Evolutionary conservation across 78 protist species (phyloP).

Genomic region (Mantamonas sphyraenae): DNA sequence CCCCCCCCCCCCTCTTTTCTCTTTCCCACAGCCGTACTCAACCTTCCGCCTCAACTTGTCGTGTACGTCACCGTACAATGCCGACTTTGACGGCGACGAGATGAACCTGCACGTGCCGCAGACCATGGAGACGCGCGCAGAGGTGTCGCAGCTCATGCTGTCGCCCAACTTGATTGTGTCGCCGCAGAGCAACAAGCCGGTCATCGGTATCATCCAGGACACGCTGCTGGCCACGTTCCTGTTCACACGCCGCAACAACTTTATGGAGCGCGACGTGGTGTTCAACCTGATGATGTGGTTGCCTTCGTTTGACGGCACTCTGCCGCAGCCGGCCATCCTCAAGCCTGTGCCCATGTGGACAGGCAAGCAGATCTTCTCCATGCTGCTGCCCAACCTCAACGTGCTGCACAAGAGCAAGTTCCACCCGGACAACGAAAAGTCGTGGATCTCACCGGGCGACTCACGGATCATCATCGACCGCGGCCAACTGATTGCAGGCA

Average conservation of each 20-base stretch:
- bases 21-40: constrained; percentile 75
- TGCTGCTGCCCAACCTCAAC: constrained; percentile 74
- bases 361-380: constrained; percentile 95
- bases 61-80: constrained; percentile 98
- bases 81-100: constrained; percentile 99
- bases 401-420: constrained; percentile 4
- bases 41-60: constrained; percentile 97
- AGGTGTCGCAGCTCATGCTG: constrained; percentile 87
- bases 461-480: constrained; percentile 73
- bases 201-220: constrained; percentile 99
- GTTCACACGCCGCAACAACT: constrained; percentile 78
- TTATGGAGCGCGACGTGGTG: constrained; percentile 37
- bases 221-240: constrained; percentile 76
- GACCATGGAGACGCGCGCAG: constrained; percentile 78
- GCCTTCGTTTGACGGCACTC: constrained; percentile 79
- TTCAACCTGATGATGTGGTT: constrained; percentile 91
- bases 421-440: constrained; percentile 38
- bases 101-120: constrained; percentile 99
- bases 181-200: constrained; percentile 95
- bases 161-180: constrained; percentile 95
- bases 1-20: constrained; percentile 4
- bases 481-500: constrained; percentile 86
- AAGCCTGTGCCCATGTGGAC: constrained; percentile 96
- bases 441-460: constrained; percentile 51
- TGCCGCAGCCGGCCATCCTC: constrained; percentile 97